Evolutionary conservation across 2,329 filamentous ascomycete genomes (phyloP).

Genomic region (Xylariomycetidae sp.): DNA sequence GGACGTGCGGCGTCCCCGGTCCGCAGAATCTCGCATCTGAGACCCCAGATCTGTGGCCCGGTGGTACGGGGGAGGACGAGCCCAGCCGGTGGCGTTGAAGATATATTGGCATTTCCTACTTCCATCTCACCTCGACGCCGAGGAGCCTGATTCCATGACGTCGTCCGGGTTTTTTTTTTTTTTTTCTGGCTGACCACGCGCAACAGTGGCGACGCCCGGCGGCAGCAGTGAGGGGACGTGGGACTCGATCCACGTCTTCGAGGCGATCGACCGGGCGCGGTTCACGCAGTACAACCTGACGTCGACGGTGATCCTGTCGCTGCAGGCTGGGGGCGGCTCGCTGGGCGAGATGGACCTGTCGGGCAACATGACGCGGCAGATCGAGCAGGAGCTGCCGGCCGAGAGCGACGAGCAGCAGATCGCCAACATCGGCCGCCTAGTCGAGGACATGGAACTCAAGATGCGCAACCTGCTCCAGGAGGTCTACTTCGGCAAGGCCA

Average conservation of each 20-base stretch:
- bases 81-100: constrained; percentile 5
- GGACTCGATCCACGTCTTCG: constrained; percentile 99
- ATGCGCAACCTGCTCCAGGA: constrained; percentile 98
- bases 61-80: constrained; percentile 5
- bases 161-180: no score
- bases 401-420: constrained; percentile 91
- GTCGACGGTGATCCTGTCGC: constrained; percentile 87
- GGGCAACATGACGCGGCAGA: constrained; percentile 96
- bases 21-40: constrained; percentile 13
- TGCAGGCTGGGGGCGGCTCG: constrained; percentile 56
- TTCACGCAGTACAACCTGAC: constrained; percentile 97
- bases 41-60: constrained; percentile 6
- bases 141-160: no score
- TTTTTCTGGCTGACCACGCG: no score
- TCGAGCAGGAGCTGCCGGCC: constrained; percentile 85
- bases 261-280: constrained; percentile 86
- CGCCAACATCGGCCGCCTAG: constrained; percentile 85
- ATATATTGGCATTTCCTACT: constrained; percentile 9
- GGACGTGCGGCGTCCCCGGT: not conserved
- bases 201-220: constrained; percentile 57
- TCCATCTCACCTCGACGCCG: no score
- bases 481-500: constrained; percentile 98
- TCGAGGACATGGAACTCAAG: constrained; percentile 99
- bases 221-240: constrained; percentile 72
- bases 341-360: constrained; percentile 87